Conservation (phyloP, 148 eudicot species). For the Rhododendron henanense region DNA sequence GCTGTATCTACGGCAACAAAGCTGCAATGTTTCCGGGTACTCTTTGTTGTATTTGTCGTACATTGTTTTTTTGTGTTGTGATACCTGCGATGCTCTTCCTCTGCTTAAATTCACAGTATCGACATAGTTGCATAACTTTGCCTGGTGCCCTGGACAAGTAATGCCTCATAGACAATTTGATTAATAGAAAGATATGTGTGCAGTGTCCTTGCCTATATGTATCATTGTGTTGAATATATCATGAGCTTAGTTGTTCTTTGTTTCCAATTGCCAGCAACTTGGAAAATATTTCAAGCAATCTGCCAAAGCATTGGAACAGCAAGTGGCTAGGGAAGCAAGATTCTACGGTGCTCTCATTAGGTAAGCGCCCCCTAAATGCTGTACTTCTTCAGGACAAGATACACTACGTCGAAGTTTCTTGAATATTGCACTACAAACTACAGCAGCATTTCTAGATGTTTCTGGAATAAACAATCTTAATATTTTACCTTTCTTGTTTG, state of each 20-base stretch:
- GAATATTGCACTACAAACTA: neutral
- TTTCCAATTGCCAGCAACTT: constrained; percentile 56
- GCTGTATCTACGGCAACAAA: constrained; percentile 88
- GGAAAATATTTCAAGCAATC: constrained; percentile 96
- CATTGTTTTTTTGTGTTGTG: neutral
- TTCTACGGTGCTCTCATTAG: constrained; percentile 97
- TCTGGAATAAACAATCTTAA: neutral
- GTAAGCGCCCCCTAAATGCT: constrained; percentile 32
- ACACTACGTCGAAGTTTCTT: neutral
- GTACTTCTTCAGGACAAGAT: neutral
- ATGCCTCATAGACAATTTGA: neutral
- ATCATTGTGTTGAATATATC: neutral
- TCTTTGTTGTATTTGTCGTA: neutral
- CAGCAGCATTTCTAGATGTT: neutral
- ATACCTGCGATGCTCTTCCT: neutral
- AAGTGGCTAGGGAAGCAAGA: constrained; percentile 90
- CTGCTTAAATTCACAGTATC: neutral
- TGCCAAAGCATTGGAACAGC: constrained; percentile 87
- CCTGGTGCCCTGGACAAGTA: neutral
- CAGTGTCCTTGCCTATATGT: neutral
- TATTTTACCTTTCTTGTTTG: neutral
- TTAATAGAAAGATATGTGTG: neutral
- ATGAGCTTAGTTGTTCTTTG: neutral
- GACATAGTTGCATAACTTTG: neutral
- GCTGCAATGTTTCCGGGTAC: constrained; percentile 88